These are phyloP conservation scores for Conidiobolus incongruus DNA, from an alignment of 371 early-diverging fungal genomes.

Conservation along the genomic window DNA sequence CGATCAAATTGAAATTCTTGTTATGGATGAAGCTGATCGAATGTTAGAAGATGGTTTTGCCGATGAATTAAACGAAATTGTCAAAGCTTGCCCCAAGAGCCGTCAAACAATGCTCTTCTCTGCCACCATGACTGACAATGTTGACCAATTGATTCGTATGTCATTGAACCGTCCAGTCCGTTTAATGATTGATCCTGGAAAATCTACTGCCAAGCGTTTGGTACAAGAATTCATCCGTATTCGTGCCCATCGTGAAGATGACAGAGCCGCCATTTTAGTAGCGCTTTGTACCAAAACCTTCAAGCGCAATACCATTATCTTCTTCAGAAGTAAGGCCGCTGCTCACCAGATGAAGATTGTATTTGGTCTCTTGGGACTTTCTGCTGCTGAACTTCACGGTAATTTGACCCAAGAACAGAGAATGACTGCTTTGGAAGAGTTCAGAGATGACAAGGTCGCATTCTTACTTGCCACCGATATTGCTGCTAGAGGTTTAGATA, in stretches of 20 bases:
- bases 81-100: constrained; percentile 67
- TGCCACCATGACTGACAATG: constrained; percentile 99
- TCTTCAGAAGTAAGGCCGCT: constrained; percentile 79
- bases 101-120: constrained; percentile 98
- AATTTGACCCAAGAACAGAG: constrained; percentile 88
- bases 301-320: constrained; percentile 57
- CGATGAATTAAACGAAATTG: constrained; percentile 90
- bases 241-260: constrained; percentile 56
- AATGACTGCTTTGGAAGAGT: constrained; percentile 73
- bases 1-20: constrained; percentile 84
- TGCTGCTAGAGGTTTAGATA: constrained; percentile 98
- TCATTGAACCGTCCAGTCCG: constrained; percentile 77
- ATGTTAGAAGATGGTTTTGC: constrained; percentile 99
- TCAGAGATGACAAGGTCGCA: constrained; percentile 70
- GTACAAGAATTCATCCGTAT: constrained; percentile 94
- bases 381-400: constrained; percentile 94
- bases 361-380: constrained; percentile 76
- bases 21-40: constrained; percentile 99
- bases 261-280: constrained; percentile 63
- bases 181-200: constrained; percentile 66
- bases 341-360: constrained; percentile 93
- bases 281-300: constrained; percentile 69
- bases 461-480: constrained; percentile 96
- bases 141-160: constrained; percentile 82
- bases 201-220: constrained; percentile 51